phyloP scores from a whole-genome alignment of 2,329 filamentous ascomycete genomes.

The Fusarium longipes region DNA sequence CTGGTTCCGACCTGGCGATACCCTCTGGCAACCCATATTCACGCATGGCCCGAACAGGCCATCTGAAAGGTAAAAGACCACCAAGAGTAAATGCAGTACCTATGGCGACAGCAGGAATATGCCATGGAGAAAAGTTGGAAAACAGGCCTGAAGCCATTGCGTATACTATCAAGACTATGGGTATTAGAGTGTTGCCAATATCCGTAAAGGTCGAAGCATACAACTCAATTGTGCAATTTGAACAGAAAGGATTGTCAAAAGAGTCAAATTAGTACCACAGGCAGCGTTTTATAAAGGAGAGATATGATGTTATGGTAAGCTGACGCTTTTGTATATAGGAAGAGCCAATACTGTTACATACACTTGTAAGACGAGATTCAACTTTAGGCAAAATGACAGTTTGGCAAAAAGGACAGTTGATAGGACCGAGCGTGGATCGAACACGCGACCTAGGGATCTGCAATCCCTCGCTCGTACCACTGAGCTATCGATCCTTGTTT shows the following conservation, averaged over 20 bases:
- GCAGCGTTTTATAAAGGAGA: background rate
- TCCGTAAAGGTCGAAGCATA: too few species aligned
- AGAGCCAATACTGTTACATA: background rate
- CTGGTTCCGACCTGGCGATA: slow-evolving; percentile 47
- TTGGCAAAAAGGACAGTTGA: slow-evolving; percentile 4
- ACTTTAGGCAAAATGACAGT: background rate
- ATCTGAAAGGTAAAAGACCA: slow-evolving; percentile 50
- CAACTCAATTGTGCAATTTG: too few species aligned
- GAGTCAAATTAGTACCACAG: background rate
- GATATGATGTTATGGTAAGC: background rate
- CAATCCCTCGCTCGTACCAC: slow-evolving; percentile 44
- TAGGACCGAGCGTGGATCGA: slow-evolving; percentile 43
- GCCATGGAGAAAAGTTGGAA: slow-evolving; percentile 37
- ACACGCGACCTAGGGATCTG: slow-evolving; percentile 44
- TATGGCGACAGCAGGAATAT: slow-evolving; percentile 46
- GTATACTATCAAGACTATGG: background rate
- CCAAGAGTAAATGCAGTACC: slow-evolving; percentile 49
- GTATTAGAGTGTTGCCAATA: background rate
- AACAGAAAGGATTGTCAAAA: background rate
- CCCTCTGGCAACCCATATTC: slow-evolving; percentile 50
- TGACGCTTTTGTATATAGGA: background rate
- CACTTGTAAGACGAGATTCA: background rate
- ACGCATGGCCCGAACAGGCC: slow-evolving; percentile 48
- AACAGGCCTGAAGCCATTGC: slow-evolving; percentile 30
- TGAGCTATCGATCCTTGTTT: slow-evolving; percentile 42